Base-by-base conservation (phyloP, 106 monocot genomes). In the Apostasia ramifera region DNA sequence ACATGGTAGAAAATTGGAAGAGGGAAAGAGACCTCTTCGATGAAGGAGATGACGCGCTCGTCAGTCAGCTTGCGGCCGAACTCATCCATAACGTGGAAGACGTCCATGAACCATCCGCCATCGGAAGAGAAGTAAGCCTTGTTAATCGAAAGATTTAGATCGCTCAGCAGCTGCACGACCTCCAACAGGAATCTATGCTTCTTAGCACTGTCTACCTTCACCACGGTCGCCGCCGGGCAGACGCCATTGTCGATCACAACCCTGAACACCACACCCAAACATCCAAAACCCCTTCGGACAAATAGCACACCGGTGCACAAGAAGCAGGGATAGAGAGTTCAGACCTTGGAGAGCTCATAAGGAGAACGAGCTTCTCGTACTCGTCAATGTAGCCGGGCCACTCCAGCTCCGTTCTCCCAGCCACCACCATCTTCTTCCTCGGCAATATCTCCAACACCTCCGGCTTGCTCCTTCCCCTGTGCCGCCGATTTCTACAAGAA, bases 91-190 rank as follows among this genome's bases (percentile, higher is more conserved):
- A 88, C 84, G 62, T 88, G 81, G 67, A 88, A 88, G 59, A 84
- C 84, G 79, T 83, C 83, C 84, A 88, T 88, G 84, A 84, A 83
- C 81, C 83, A 88, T 47, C 70, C 78, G 10, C 83, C 83, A 46
- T 88, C 88, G 1, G 88, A 83, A 43, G 88, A 84, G 58, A 88
- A 79, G 77, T 88, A 88, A 38, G 88, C 78, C 73, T 88, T 88
- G 39, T 38, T 14, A 12, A 72, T 63, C 8, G 53, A 63, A 14
- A 72, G 72, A 43, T 72, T 39, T 38, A 72, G 72, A 14, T 63
- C 72, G 53, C 38, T 72, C 4, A 72, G 53, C 51, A 72, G 49
- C 43, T 72, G 61, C 6, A 72, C 72, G 3, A 62, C 53, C 43
- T 63, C 61, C 38, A 72, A 40, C 2, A 72, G 72, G 53, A 26